These are phyloP conservation scores for Candida easanensis DNA, from an alignment of 805 yeast genomes.

Conservation along the genomic window DNA sequence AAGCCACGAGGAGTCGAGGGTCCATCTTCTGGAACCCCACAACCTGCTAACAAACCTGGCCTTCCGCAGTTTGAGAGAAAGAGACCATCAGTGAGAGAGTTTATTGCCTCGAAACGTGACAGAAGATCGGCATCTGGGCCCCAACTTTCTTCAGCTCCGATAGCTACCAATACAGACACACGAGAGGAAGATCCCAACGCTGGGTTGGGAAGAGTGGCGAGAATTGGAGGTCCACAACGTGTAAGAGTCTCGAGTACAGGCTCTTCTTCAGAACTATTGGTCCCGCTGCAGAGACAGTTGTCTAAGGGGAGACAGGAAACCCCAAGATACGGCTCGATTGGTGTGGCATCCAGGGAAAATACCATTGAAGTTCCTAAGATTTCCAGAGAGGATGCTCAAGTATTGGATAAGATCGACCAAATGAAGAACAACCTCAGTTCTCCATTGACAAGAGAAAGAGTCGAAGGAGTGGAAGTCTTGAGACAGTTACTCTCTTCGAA, in stretches of 20 bases:
- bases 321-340: slow-evolving; percentile 3
- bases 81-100: slow-evolving; percentile 47
- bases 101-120: slow-evolving; percentile 42
- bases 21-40: slow-evolving; percentile 5
- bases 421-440: slow-evolving; percentile 20
- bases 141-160: slow-evolving; percentile 25
- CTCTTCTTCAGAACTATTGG: not conserved
- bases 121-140: slow-evolving; percentile 37
- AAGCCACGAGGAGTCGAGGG: slow-evolving; percentile 39
- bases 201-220: slow-evolving; percentile 24
- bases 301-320: slow-evolving; percentile 19
- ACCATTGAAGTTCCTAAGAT: slow-evolving; percentile 4
- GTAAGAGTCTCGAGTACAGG: slow-evolving; percentile 22
- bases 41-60: slow-evolving; percentile 9
- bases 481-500: slow-evolving; percentile 3
- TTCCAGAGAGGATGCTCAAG: not conserved
- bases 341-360: slow-evolving; percentile 5
- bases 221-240: slow-evolving; percentile 25
- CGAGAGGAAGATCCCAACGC: not conserved
- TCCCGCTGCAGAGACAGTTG: not conserved
- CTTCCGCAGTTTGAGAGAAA: slow-evolving; percentile 21
- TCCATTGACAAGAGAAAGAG: slow-evolving; percentile 24
- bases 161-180: not conserved
- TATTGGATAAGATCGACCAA: not conserved
- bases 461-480: slow-evolving; percentile 22